Conservation (phyloP, 1,139 yeast genomes). For the Suhomyces taliae region DNA sequence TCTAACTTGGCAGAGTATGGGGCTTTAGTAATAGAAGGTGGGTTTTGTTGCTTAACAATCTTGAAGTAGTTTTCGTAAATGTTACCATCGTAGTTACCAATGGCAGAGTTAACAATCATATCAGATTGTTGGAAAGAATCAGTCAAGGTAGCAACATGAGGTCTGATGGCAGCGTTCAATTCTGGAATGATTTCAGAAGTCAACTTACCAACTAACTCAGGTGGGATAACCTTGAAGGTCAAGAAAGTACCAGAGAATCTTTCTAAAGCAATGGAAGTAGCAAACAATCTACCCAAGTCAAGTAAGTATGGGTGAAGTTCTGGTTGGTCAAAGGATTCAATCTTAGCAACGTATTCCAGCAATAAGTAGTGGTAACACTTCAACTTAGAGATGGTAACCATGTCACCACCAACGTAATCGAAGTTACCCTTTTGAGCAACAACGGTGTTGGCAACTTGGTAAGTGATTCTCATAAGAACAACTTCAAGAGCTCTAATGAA, state of each 20-base stretch:
- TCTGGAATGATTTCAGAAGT: slow-evolving; percentile 46
- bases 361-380: slow-evolving; percentile 60
- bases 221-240: slow-evolving; percentile 57
- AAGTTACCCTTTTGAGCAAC: slow-evolving; percentile 47
- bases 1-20: slow-evolving; percentile 56
- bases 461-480: slow-evolving; percentile 44
- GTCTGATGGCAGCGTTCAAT: slow-evolving; percentile 54
- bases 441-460: slow-evolving; percentile 46
- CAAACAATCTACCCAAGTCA: slow-evolving; percentile 50
- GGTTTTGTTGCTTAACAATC: slow-evolving; percentile 51
- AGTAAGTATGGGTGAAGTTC: slow-evolving; percentile 32
- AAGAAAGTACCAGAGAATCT: slow-evolving; percentile 75
- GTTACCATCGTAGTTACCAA: slow-evolving; percentile 85
- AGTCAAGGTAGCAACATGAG: slow-evolving; percentile 77
- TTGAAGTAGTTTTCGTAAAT: slow-evolving; percentile 76
- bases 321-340: slow-evolving; percentile 24
- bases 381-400: slow-evolving; percentile 59
- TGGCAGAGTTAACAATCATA: slow-evolving; percentile 79
- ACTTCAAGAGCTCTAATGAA: slow-evolving; percentile 43
- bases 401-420: slow-evolving; percentile 60
- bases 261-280: slow-evolving; percentile 68
- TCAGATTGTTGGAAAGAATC: slow-evolving; percentile 89
- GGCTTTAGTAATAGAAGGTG: slow-evolving; percentile 57
- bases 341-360: slow-evolving; percentile 40
- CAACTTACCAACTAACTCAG: slow-evolving; percentile 45